Conservation (phyloP, 129 eudicot species). For the Pseudognaphalium luteoalbum region DNA sequence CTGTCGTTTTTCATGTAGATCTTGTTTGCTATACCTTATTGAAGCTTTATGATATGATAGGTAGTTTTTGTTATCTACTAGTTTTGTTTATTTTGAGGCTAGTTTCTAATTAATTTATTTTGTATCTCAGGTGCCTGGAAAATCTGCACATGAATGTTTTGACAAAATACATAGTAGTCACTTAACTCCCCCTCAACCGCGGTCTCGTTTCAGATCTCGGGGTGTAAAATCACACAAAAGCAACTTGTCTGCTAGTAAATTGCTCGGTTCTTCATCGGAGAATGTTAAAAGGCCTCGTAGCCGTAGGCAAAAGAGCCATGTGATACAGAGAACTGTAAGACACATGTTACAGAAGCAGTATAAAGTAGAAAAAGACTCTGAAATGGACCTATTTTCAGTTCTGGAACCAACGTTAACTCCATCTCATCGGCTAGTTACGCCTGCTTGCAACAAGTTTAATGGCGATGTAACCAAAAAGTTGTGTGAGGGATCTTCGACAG, state of each 20-base stretch:
- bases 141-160: slow-evolving; percentile 81
- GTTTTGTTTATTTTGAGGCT: background rate
- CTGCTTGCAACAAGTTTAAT: background rate
- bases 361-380: slow-evolving; percentile 39
- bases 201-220: slow-evolving; percentile 46
- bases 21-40: background rate
- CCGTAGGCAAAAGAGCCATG: slow-evolving; percentile 32
- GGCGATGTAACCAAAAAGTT: background rate
- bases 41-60: background rate
- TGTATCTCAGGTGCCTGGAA: slow-evolving; percentile 69
- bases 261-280: slow-evolving; percentile 34
- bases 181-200: slow-evolving; percentile 54
- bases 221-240: slow-evolving; percentile 28
- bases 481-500: slow-evolving; percentile 45
- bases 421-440: slow-evolving; percentile 2
- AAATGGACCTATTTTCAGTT: slow-evolving; percentile 53
- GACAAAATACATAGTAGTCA: slow-evolving; percentile 59
- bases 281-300: slow-evolving; percentile 14
- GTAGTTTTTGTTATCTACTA: background rate
- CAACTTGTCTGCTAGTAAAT: slow-evolving; percentile 42
- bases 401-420: slow-evolving; percentile 44
- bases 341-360: slow-evolving; percentile 50
- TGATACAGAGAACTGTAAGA: slow-evolving; percentile 54
- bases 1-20: background rate
- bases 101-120: background rate